phyloP scores from a whole-genome alignment of 495 filamentous ascomycete species.

The Trichoderma gamsii region DNA sequence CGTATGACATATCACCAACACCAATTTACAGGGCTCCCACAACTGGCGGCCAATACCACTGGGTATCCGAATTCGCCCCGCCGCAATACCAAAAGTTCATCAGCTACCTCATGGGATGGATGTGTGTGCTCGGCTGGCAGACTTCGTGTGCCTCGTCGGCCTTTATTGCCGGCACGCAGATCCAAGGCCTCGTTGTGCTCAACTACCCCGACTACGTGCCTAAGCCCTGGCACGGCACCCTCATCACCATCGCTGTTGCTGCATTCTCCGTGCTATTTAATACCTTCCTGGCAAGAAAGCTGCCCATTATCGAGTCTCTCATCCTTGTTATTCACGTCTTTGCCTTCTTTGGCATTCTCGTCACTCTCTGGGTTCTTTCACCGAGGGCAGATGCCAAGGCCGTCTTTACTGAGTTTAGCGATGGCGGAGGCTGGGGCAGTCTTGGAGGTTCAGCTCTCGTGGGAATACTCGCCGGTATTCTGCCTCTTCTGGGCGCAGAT shows the following conservation, averaged over 20 bases:
- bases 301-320: slow-evolving; percentile 52
- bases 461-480: slow-evolving; percentile 20
- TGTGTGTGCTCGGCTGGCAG: slow-evolving; percentile 57
- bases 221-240: slow-evolving; percentile 54
- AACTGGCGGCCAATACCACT: slow-evolving; percentile 37
- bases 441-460: slow-evolving; percentile 49
- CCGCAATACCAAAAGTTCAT: slow-evolving; percentile 48
- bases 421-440: slow-evolving; percentile 51
- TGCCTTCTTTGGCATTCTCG: slow-evolving; percentile 56
- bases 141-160: slow-evolving; percentile 46
- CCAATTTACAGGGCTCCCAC: slow-evolving; percentile 23
- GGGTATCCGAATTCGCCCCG: slow-evolving; percentile 56
- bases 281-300: slow-evolving; percentile 43
- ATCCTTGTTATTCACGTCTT: slow-evolving; percentile 56
- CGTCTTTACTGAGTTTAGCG: slow-evolving; percentile 49
- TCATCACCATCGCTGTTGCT: slow-evolving; percentile 50
- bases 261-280: slow-evolving; percentile 51
- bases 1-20: background rate
- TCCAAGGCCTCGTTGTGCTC: slow-evolving; percentile 54
- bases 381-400: slow-evolving; percentile 38
- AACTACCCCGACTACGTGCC: slow-evolving; percentile 42
- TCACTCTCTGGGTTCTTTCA: slow-evolving; percentile 51
- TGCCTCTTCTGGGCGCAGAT: slow-evolving; percentile 25
- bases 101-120: slow-evolving; percentile 58
- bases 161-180: slow-evolving; percentile 51